Evolutionary conservation across 2,329 filamentous ascomycete genomes (phyloP).

Genomic region (Metarhizium humberi): DNA sequence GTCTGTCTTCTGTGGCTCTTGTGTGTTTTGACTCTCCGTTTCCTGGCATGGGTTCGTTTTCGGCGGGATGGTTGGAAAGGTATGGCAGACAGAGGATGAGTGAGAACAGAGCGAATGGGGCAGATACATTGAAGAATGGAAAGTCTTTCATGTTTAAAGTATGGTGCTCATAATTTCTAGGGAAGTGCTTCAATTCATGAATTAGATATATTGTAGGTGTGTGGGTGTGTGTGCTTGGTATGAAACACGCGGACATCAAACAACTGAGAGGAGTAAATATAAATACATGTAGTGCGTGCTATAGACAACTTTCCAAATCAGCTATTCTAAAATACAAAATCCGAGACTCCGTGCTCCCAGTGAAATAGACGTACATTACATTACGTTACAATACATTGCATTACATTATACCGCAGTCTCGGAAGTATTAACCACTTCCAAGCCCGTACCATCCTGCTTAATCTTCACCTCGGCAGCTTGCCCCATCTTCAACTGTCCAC

Average conservation of each 20-base stretch:
- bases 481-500: constrained; percentile 68
- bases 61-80: not conserved
- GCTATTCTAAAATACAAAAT: not conserved
- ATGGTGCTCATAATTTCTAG: not conserved
- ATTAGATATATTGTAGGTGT: not conserved
- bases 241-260: not conserved
- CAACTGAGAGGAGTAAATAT: not conserved
- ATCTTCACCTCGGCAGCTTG: constrained; percentile 64
- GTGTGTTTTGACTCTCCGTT: not conserved
- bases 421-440: constrained; percentile 36
- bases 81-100: not conserved
- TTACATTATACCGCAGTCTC: constrained; percentile 1
- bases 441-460: constrained; percentile 48
- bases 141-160: not conserved
- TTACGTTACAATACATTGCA: not conserved
- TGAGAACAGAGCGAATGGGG: not conserved
- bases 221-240: not conserved
- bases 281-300: not conserved
- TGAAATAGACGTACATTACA: not conserved
- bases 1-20: not conserved
- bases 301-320: no score
- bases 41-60: not conserved
- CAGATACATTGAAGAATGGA: not conserved
- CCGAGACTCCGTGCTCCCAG: not conserved
- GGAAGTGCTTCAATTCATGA: not conserved